Evolutionary conservation across 2,329 filamentous ascomycete species (phyloP).

Genomic region (Chrysoporthe austroafricana): DNA sequence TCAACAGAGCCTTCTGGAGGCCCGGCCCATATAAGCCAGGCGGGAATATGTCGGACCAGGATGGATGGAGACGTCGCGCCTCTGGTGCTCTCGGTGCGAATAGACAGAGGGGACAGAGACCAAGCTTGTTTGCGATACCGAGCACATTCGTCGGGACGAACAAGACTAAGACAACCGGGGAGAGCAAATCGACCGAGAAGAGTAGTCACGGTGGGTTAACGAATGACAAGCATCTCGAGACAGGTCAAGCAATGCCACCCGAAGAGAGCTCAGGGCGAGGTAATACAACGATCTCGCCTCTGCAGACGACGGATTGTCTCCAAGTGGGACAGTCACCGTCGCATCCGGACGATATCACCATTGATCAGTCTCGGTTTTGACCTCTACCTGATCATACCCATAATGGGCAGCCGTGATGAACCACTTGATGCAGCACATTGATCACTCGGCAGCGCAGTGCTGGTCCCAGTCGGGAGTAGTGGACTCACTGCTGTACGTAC

Average conservation of each 20-base stretch:
- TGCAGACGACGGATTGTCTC: background rate
- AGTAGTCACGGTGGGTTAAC: too few species aligned
- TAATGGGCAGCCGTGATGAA: background rate
- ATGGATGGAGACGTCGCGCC: background rate
- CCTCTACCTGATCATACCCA: background rate
- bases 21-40: slow-evolving; percentile 26
- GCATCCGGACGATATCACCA: background rate
- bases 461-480: background rate
- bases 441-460: background rate
- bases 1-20: slow-evolving; percentile 29
- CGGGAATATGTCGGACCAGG: background rate
- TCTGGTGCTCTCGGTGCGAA: background rate
- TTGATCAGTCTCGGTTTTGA: background rate
- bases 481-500: background rate
- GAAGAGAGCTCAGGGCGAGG: background rate
- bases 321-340: background rate
- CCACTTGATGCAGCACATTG: too few species aligned
- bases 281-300: background rate
- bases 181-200: background rate
- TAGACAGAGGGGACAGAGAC: background rate
- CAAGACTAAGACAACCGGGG: background rate
- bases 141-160: background rate
- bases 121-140: slow-evolving; percentile 1
- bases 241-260: background rate
- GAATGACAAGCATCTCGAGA: background rate